Evolutionary conservation across 116 monocot species (phyloP).

Genomic region (Cymodocea nodosa): DNA sequence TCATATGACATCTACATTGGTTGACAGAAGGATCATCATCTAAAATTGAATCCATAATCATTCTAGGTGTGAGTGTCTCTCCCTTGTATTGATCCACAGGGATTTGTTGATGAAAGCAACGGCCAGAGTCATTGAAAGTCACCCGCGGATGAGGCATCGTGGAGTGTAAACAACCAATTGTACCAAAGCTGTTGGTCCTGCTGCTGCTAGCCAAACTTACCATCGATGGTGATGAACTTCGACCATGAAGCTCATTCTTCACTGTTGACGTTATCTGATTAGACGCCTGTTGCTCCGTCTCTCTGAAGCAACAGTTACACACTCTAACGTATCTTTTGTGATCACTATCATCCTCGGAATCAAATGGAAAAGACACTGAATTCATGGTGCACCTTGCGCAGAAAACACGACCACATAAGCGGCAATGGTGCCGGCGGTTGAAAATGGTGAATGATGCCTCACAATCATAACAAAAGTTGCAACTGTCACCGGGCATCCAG

Average conservation of each 20-base stretch:
- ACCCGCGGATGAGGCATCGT: slow-evolving; percentile 20
- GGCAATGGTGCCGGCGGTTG: slow-evolving; percentile 83
- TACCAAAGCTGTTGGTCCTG: slow-evolving; percentile 26
- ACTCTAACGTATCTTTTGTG: slow-evolving; percentile 52
- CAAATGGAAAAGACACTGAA: slow-evolving; percentile 31
- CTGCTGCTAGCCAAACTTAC: slow-evolving; percentile 34
- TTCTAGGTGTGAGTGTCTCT: slow-evolving; percentile 14
- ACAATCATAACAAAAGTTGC: slow-evolving; percentile 86
- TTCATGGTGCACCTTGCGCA: slow-evolving; percentile 78
- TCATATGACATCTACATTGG: slow-evolving; percentile 31
- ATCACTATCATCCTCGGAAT: slow-evolving; percentile 11
- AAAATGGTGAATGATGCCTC: slow-evolving; percentile 70
- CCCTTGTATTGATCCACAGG: slow-evolving; percentile 30
- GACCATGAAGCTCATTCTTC: slow-evolving; percentile 8
- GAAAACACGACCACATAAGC: slow-evolving; percentile 79
- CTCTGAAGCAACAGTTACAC: slow-evolving; percentile 85
- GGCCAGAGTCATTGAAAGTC: slow-evolving; percentile 12
- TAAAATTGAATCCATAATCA: slow-evolving; percentile 19
- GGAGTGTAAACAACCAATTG: slow-evolving; percentile 27
- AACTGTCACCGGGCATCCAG: slow-evolving; percentile 90
- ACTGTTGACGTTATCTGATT: not conserved
- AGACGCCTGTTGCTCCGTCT: slow-evolving; percentile 29
- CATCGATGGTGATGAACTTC: slow-evolving; percentile 39
- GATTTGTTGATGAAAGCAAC: slow-evolving; percentile 16
- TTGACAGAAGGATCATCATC: slow-evolving; percentile 24